phyloP scores from a whole-genome alignment of 768 basidiomycete species.

The Termitomyces sp. region DNA sequence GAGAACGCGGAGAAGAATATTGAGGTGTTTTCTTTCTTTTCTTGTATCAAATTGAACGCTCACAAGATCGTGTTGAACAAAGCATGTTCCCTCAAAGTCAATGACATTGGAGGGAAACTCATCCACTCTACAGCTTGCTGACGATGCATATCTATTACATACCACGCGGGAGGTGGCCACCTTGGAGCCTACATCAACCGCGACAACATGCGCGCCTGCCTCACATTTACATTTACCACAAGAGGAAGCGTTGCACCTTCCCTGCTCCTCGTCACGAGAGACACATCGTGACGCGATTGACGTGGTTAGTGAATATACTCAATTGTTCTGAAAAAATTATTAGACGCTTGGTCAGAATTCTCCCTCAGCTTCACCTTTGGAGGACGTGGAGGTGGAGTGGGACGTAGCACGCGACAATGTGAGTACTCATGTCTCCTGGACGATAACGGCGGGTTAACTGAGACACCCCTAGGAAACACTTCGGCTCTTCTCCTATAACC shows the following conservation, averaged over 20 bases:
- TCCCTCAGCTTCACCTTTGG: background rate
- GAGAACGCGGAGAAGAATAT: conserved; percentile 2
- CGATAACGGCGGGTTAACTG: background rate
- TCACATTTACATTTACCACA: conserved; percentile 10
- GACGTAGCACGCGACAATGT: conserved; percentile 13
- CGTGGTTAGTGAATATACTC: conserved; percentile 1
- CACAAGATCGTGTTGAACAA: background rate
- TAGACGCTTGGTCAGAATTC: background rate
- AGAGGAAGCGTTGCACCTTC: conserved; percentile 10
- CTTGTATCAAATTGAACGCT: background rate
- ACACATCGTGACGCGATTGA: conserved; percentile 7
- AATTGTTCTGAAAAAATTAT: no score
- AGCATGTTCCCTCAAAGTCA: conserved; percentile 11
- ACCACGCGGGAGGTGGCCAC: background rate
- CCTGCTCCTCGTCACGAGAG: background rate
- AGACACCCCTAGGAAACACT: conserved; percentile 22
- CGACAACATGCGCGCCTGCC: conserved; percentile 4
- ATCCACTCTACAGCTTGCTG: background rate
- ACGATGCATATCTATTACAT: background rate
- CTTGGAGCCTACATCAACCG: background rate
- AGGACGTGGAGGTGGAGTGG: conserved; percentile 7
- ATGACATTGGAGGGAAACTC: conserved; percentile 4
- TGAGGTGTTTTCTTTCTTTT: background rate
- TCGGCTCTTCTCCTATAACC: conserved; percentile 19
- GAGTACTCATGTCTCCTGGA: background rate